Evolutionary conservation across 1,139 yeast species (phyloP).

Genomic region (Suhomyces coccinellae): DNA sequence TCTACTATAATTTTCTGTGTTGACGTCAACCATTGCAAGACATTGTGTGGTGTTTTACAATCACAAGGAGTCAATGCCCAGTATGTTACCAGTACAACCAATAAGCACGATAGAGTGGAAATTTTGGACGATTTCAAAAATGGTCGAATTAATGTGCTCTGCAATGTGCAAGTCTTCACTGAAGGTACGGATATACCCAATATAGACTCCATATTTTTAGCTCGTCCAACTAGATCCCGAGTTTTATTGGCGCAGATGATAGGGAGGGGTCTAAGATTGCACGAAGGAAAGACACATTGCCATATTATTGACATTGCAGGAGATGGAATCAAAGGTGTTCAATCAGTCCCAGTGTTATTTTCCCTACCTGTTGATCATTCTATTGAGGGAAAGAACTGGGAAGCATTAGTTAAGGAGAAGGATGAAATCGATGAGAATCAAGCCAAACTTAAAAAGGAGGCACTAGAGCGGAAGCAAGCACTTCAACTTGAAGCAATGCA

Average conservation of each 20-base stretch:
- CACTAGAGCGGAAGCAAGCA: conserved; percentile 20
- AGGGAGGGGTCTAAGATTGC: conserved; percentile 80
- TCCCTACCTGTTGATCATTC: conserved; percentile 38
- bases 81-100: conserved; percentile 70
- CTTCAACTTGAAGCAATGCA: conserved; percentile 16
- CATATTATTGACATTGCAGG: conserved; percentile 79
- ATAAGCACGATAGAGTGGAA: conserved; percentile 48
- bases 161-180: conserved; percentile 88
- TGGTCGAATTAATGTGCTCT: conserved; percentile 68
- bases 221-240: conserved; percentile 79
- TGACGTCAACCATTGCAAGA: conserved; percentile 64
- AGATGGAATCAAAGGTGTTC: conserved; percentile 56
- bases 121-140: conserved; percentile 58
- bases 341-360: conserved; percentile 60
- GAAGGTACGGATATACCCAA: conserved; percentile 96
- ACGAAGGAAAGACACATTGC: conserved; percentile 62
- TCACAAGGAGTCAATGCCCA: conserved; percentile 67
- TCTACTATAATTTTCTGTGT: conserved; percentile 81
- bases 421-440: conserved; percentile 18
- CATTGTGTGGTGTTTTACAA: conserved; percentile 56
- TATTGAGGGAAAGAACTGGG: conserved; percentile 29
- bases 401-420: conserved; percentile 29
- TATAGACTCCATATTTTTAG: conserved; percentile 76
- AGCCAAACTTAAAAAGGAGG: conserved; percentile 15
- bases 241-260: conserved; percentile 81